phyloP scores from a whole-genome alignment of 352 stramenopile species.

The Blastocystis sp. region DNA sequence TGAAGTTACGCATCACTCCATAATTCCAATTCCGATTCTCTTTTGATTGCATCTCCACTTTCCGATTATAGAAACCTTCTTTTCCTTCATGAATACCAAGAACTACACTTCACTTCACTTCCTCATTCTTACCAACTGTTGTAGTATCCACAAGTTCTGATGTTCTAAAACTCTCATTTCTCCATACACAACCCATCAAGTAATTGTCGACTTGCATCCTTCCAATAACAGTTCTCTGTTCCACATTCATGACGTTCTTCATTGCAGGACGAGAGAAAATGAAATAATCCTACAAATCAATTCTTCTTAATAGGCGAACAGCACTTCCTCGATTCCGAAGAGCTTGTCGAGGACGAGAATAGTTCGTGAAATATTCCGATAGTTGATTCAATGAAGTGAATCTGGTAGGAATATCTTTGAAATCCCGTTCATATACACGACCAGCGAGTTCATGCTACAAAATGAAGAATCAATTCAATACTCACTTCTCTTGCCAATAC shows the following conservation, averaged over 20 bases:
- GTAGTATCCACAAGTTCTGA: background rate
- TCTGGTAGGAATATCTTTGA: background rate
- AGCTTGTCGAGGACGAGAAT: background rate
- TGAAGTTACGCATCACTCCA: background rate
- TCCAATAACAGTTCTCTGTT: background rate
- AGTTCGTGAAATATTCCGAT: background rate
- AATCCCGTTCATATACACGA: background rate
- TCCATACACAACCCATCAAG: background rate
- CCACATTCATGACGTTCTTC: background rate
- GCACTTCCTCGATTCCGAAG: background rate
- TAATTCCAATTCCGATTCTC: background rate
- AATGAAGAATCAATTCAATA: background rate
- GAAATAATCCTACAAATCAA: slow-evolving; percentile 27
- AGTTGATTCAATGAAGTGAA: background rate
- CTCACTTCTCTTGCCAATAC: background rate
- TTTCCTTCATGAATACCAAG: too few relatives aligned
- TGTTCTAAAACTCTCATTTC: background rate
- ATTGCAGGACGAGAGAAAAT: slow-evolving; percentile 10
- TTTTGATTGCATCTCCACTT: background rate
- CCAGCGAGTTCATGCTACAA: background rate
- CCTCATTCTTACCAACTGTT: background rate
- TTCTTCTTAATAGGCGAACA: background rate
- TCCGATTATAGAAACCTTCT: too few relatives aligned
- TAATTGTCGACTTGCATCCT: background rate
- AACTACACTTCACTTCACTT: too few relatives aligned